These are phyloP conservation scores for Cicer yamashitae DNA, from an alignment of 306 rosid genomes.

Conservation along the genomic window DNA sequence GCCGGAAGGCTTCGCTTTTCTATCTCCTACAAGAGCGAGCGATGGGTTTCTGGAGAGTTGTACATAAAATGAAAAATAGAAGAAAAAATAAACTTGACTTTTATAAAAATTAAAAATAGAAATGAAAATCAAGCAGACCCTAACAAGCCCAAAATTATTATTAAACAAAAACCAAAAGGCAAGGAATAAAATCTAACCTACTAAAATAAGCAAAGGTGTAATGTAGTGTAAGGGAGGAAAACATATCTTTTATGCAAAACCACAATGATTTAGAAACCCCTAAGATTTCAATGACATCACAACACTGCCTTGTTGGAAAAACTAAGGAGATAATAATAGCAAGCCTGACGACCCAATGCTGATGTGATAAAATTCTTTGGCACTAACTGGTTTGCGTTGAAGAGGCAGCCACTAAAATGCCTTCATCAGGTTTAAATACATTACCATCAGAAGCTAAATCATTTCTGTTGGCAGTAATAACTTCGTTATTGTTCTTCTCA, in stretches of 20 bases:
- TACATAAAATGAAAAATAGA: no score
- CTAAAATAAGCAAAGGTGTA: background rate
- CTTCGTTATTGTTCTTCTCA: slow-evolving; percentile 63
- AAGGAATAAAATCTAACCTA: slow-evolving; percentile 5
- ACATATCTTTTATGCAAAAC: slow-evolving; percentile 10
- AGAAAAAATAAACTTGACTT: no score
- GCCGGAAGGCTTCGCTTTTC: no score
- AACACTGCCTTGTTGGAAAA: slow-evolving; percentile 51
- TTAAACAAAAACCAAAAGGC: background rate
- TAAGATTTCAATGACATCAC: slow-evolving; percentile 44
- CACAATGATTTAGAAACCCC: background rate
- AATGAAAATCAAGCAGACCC: background rate
- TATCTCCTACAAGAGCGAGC: no score
- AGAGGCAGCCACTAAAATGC: slow-evolving; percentile 58
- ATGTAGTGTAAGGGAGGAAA: background rate
- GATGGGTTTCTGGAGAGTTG: no score
- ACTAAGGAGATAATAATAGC: slow-evolving; percentile 40
- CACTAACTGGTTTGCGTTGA: slow-evolving; percentile 60
- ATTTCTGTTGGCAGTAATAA: slow-evolving; percentile 50
- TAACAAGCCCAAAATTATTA: slow-evolving; percentile 25
- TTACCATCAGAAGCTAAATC: slow-evolving; percentile 52
- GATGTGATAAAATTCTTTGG: slow-evolving; percentile 31
- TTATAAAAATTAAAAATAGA: background rate
- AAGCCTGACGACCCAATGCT: slow-evolving; percentile 46
- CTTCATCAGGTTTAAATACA: slow-evolving; percentile 62